Base-by-base conservation (phyloP, 768 basidiomycete genomes). In the Suillus alpinus region DNA sequence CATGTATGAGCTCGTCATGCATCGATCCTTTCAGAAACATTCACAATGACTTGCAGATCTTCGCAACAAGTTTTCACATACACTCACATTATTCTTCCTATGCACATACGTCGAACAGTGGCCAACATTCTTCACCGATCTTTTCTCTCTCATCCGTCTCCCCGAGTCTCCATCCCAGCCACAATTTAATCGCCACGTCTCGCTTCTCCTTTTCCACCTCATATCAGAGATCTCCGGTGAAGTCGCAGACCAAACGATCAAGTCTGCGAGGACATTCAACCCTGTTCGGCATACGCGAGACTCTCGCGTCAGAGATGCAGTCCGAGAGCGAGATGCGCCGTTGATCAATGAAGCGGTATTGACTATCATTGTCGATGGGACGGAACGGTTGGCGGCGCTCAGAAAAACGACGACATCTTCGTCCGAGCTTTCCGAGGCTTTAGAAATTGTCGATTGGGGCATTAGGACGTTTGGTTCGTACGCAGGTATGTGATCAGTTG, bases 171-270 rank as follows among this genome's bases (percentile, higher is more conserved):
- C 80, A 43, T 79, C 83, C 14, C 77, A 81, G 64, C 77, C 83
- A 43, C 79, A 83, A 29, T 86, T 89, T 76, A 96, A 95, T 72
- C 85, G 85, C 47, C 91, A 95, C 68, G 84, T 96, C 36, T 91
- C 91, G 23, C 81, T 95, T 32, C 83, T 99, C 60, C 87, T 97
- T 72, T 92, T 98, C 72, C 94, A 92, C 68, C 81, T 98, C 66
- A 81, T 99, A 47, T 86, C 91, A 61, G 97, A 99, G 73, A 95
- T 98, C 58, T 95, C 95, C 0, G 91, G 92, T 13, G 97, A 99
- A 74, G 91, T 98, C n/a, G 94, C 94, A 55, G 97, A 99, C 77
- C 91, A 93, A 68, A 86, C 94, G 63, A 86, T 98, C 68, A 94
- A 96, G 75, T 83, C 91, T 55, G 95, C 95, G 14, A 81, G 95